Evolutionary conservation across 1,284 basidiomycete genomes (phyloP), one percentile per base, ranked within the genome.

Genomic region (Leccinum laetum): DNA sequence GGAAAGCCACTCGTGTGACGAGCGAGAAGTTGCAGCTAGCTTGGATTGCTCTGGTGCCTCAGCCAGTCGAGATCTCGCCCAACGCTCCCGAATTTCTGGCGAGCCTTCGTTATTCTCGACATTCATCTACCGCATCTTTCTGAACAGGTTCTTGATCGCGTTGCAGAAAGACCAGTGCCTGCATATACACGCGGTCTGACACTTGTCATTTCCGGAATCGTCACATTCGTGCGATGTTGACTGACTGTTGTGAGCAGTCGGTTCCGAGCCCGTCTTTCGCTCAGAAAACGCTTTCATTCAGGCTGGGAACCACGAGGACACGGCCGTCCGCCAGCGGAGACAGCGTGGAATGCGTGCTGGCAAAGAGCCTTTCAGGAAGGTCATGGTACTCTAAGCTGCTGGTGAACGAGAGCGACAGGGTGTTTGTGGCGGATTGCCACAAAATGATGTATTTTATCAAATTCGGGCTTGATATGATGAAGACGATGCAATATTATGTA

Each of bases 371-470:
- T 1, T 80, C 84, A 6, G 89, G 89, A 24, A 89, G 71, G 81
- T 86, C 9, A 90, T 90, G 88, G 85, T 89, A 46, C 73, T 88
- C 29, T 39, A 39, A 39, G 81, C 89, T 61, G 86, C 86, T 2
- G 86, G 86, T 7, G 84, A 78, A 75, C 10, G 78, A 82, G 61
- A 88, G 86, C 63, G 89, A 90, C 70, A 67, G 67, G 13, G 78
- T 85, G 6, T 90, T 90, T 73, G 83, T 82, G 77, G 86, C 86
- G 65, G 63, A 21, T 39, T 72, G 52, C 44, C 61, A 29, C 37
- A 37, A 37, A 37, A 37, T 14, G 37, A 37, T 37, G 37, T 39
- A 39, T 39, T 39, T 39, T 14, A 39, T 41, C 39, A 41, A 41
- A 41, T 41, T 41, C 39, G 39, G 39, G 39, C 39, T 41, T 41